Evolutionary conservation across 805 yeast genomes (phyloP).

Genomic region (Yamadazyma sp.): DNA sequence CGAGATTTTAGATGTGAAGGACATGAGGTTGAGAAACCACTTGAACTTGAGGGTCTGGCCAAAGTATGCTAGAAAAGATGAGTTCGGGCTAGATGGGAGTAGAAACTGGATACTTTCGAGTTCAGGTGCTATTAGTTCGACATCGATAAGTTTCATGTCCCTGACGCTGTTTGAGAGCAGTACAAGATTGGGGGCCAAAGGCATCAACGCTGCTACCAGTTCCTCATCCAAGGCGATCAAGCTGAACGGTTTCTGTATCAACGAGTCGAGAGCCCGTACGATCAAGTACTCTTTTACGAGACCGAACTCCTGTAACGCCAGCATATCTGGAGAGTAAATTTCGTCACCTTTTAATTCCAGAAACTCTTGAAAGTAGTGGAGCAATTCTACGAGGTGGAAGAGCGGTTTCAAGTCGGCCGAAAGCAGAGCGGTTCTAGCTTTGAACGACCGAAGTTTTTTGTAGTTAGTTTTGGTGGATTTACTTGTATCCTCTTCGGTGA

Average conservation of each 20-base stretch:
- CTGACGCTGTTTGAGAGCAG: not conserved
- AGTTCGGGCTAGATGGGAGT: constrained; percentile 9
- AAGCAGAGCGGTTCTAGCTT: not conserved
- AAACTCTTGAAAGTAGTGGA: constrained; percentile 9
- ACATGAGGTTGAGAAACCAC: constrained; percentile 15
- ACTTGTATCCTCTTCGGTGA: constrained; percentile 7
- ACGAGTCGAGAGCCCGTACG: not conserved
- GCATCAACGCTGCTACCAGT: not conserved
- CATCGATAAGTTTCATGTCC: constrained; percentile 3
- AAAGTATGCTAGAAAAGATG: constrained; percentile 12
- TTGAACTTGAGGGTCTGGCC: constrained; percentile 12
- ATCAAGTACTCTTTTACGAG: constrained; percentile 12
- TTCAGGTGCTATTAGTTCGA: constrained; percentile 3
- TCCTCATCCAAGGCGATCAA: constrained; percentile 1
- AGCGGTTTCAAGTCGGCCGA: constrained; percentile 1
- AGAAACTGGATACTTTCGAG: constrained; percentile 8
- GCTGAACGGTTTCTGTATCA: constrained; percentile 14
- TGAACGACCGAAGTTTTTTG: constrained; percentile 6
- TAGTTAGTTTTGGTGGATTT: constrained; percentile 5
- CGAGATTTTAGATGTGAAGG: constrained; percentile 13
- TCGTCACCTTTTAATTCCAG: not conserved
- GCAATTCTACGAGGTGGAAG: constrained; percentile 6
- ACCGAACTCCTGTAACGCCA: constrained; percentile 2
- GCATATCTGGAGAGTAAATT: not conserved
- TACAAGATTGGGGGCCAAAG: constrained; percentile 3